phyloP scores from a whole-genome alignment of 2,329 filamentous ascomycete species.

The Ophiostoma sp. region DNA sequence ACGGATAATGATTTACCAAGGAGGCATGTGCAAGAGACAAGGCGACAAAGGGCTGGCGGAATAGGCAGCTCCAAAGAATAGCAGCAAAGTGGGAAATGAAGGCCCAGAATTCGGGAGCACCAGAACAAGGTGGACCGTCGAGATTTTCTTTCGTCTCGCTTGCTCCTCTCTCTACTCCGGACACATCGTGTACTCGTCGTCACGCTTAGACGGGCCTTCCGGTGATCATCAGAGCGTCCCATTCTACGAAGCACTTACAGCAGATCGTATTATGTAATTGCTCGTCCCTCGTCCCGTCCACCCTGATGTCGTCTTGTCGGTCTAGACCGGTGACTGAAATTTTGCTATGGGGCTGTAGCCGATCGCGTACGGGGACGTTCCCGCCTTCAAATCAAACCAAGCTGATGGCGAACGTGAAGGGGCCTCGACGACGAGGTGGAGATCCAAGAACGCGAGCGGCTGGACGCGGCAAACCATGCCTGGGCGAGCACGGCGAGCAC shows the following conservation, averaged over 20 bases:
- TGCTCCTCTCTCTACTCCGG: neutral
- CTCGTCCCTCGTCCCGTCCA: neutral
- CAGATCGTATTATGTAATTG: neutral
- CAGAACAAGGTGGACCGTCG: neutral
- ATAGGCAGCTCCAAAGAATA: too few species aligned
- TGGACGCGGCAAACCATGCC: neutral
- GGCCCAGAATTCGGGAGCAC: neutral
- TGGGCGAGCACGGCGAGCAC: neutral
- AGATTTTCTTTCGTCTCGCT: neutral
- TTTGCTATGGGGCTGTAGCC: neutral
- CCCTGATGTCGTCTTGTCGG: neutral
- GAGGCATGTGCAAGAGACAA: too few species aligned
- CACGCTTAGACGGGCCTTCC: constrained; percentile 8
- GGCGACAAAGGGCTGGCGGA: too few species aligned
- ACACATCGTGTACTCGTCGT: constrained; percentile 14
- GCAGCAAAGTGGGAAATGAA: too few species aligned
- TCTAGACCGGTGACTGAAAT: neutral
- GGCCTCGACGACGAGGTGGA: neutral
- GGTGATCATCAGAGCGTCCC: neutral
- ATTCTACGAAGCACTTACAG: too few species aligned
- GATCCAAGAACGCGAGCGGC: neutral
- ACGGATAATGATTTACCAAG: too few species aligned
- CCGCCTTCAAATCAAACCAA: neutral
- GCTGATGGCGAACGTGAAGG: neutral
- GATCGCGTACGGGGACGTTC: neutral